These are phyloP conservation scores for Sphaerulina vaccinii DNA, from an alignment of 2,329 filamentous ascomycete genomes.

Conservation along the genomic window DNA sequence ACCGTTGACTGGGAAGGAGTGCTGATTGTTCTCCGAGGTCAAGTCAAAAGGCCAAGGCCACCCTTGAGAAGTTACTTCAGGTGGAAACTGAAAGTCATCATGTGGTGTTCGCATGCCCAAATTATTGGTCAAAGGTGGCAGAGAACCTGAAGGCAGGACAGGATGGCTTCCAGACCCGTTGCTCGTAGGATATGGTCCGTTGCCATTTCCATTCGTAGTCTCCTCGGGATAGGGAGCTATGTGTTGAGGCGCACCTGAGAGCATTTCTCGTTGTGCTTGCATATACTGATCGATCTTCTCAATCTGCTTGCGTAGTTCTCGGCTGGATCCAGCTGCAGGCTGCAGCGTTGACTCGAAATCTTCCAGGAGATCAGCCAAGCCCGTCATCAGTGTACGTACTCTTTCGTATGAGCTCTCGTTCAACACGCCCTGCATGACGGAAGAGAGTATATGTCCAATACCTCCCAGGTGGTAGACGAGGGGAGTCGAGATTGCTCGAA, in stretches of 20 bases:
- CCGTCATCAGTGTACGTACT: constrained; percentile 44
- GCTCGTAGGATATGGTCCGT: background rate
- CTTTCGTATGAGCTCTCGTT: constrained; percentile 44
- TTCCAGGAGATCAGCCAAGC: constrained; percentile 48
- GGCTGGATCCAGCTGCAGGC: constrained; percentile 41
- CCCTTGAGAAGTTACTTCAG: constrained; percentile 41
- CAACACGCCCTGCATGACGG: constrained; percentile 47
- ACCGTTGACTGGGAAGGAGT: constrained; percentile 12
- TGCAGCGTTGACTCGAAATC: constrained; percentile 46
- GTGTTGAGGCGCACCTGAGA: constrained; percentile 15
- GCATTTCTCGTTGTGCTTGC: constrained; percentile 30
- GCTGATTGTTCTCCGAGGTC: constrained; percentile 13
- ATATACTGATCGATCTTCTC: constrained; percentile 48
- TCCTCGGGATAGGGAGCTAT: constrained; percentile 1
- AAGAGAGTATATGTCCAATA: constrained; percentile 52
- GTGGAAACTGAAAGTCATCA: constrained; percentile 42
- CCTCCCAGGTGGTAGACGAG: constrained; percentile 51
- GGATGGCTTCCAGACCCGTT: constrained; percentile 6
- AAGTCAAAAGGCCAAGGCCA: constrained; percentile 43
- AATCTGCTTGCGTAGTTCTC: constrained; percentile 44
- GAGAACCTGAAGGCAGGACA: constrained; percentile 1
- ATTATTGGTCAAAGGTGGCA: constrained; percentile 14
- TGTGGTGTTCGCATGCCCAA: constrained; percentile 26
- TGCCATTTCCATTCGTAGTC: background rate
- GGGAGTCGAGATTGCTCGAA: constrained; percentile 51